Evolutionary conservation across 495 filamentous ascomycete species (phyloP).

Genomic region (Neurospora sp.): DNA sequence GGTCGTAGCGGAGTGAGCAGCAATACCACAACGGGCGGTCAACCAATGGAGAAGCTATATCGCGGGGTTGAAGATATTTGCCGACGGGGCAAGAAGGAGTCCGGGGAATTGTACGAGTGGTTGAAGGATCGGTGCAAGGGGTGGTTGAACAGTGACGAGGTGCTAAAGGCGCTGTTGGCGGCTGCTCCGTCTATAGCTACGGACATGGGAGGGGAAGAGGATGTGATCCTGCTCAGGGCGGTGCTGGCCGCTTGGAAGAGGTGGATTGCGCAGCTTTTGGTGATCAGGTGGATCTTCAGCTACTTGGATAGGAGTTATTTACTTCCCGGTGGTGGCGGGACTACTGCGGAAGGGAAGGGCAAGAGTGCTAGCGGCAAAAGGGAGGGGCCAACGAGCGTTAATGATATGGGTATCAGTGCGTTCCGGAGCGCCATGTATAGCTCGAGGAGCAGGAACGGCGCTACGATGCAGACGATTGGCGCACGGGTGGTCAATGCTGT

Average conservation of each 20-base stretch:
- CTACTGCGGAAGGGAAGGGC: constrained; percentile 17
- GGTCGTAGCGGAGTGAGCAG: not conserved
- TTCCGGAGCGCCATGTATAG: constrained; percentile 51
- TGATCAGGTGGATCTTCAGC: constrained; percentile 76
- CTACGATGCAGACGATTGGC: constrained; percentile 33
- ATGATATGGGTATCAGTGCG: constrained; percentile 45
- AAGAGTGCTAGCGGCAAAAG: constrained; percentile 26
- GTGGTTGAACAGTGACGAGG: constrained; percentile 42
- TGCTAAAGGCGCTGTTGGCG: constrained; percentile 42
- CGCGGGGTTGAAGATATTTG: constrained; percentile 84
- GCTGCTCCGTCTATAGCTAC: constrained; percentile 2
- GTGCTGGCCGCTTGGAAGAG: constrained; percentile 62
- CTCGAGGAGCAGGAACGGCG: constrained; percentile 38
- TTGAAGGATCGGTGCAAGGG: constrained; percentile 52
- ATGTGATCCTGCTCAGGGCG: constrained; percentile 51
- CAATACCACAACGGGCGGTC: constrained; percentile 2
- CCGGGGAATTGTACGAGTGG: constrained; percentile 50
- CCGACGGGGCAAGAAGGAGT: constrained; percentile 48
- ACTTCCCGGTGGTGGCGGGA: constrained; percentile 23
- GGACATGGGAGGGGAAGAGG: constrained; percentile 34
- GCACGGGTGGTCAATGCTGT: constrained; percentile 54
- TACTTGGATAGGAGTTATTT: constrained; percentile 88
- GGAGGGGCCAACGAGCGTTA: constrained; percentile 23
- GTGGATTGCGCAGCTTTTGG: constrained; percentile 71
- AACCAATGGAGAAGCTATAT: constrained; percentile 79